Evolutionary conservation across 2,329 filamentous ascomycete genomes (phyloP).

Genomic region (Aspergillus calidoustus): DNA sequence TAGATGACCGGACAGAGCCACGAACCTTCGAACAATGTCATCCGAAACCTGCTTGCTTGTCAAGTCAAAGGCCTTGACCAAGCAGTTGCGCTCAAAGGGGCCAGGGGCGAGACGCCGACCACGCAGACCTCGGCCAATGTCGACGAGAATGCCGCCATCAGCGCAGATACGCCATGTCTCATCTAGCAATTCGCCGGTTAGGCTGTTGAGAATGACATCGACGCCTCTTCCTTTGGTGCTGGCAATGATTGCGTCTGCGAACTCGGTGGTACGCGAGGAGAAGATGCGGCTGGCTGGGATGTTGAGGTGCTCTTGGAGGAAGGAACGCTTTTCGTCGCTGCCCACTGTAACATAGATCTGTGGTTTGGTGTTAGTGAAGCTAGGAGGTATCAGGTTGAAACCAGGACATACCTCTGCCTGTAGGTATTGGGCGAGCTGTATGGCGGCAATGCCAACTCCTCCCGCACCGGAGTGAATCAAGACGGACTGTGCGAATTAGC

Average conservation of each 20-base stretch:
- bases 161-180: background rate
- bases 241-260: conserved; percentile 9
- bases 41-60: background rate
- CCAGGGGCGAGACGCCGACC: background rate
- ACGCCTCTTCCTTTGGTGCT: conserved; percentile 15
- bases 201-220: conserved; percentile 23
- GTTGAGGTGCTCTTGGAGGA: conserved; percentile 16
- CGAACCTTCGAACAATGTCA: background rate
- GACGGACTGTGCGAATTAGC: conserved; percentile 1
- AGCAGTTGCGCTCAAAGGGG: background rate
- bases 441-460: conserved; percentile 25
- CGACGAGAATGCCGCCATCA: background rate
- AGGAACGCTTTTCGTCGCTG: conserved; percentile 21
- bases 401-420: too few species aligned
- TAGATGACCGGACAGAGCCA: too few species aligned
- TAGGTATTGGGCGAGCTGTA: conserved; percentile 16
- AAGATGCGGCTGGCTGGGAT: conserved; percentile 29
- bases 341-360: conserved; percentile 27
- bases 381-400: too few species aligned
- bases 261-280: conserved; percentile 22
- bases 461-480: conserved; percentile 24
- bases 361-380: background rate
- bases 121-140: background rate
- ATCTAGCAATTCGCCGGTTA: background rate
- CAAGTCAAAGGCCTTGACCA: background rate